phyloP scores from a whole-genome alignment of 1,284 basidiomycete genomes.

The Termitomyces sp. region DNA sequence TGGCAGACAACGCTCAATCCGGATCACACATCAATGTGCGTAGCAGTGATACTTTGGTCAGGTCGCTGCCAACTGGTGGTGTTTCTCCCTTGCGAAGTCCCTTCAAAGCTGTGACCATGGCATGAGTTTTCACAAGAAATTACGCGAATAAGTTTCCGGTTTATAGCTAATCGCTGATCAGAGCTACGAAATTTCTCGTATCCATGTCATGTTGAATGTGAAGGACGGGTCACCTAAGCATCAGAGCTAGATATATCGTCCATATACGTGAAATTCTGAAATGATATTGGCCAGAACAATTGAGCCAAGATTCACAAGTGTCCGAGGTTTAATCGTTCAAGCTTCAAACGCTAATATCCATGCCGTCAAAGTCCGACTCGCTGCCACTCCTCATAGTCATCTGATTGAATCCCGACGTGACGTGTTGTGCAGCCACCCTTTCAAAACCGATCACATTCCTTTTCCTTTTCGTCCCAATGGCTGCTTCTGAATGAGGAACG shows the following conservation, averaged over 20 bases:
- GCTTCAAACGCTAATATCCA: not conserved
- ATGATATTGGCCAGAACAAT: not conserved
- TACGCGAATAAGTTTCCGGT: not conserved
- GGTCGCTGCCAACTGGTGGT: not conserved
- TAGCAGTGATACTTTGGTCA: not conserved
- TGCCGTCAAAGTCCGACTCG: not conserved
- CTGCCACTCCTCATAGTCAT: conserved; percentile 16
- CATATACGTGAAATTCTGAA: not conserved
- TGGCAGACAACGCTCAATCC: not conserved
- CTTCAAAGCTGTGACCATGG: not conserved
- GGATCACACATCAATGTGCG: not conserved
- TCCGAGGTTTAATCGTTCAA: not conserved
- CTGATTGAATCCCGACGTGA: conserved; percentile 15
- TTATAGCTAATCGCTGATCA: not conserved
- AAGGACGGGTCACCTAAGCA: not conserved
- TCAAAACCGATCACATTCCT: conserved; percentile 11
- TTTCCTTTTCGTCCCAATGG: conserved; percentile 13
- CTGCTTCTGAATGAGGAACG: not conserved
- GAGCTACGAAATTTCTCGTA: too few relatives aligned
- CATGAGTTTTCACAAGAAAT: not conserved
- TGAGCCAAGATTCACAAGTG: not conserved
- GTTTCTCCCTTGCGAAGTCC: not conserved
- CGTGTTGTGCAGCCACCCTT: conserved; percentile 12
- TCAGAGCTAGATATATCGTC: not conserved
- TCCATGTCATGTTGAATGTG: too few relatives aligned